phyloP scores from a whole-genome alignment of 2,329 filamentous ascomycete genomes.

The Trichophaea hybrida region DNA sequence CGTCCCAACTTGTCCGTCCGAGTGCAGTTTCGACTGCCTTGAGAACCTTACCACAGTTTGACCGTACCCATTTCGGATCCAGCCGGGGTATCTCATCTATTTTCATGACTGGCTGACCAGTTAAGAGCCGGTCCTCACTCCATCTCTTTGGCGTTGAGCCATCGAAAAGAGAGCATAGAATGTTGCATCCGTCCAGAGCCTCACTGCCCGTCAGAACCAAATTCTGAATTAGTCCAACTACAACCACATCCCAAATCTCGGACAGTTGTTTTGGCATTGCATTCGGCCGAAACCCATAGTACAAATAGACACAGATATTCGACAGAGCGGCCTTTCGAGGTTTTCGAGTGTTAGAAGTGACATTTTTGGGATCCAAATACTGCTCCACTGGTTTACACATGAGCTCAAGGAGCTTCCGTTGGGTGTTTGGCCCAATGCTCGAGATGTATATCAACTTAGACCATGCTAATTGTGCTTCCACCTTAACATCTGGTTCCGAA shows the following conservation, averaged over 20 bases:
- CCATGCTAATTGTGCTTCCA: slow-evolving; percentile 73
- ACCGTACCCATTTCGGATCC: slow-evolving; percentile 76
- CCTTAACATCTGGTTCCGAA: slow-evolving; percentile 52
- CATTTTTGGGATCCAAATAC: slow-evolving; percentile 51
- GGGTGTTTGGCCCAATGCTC: slow-evolving; percentile 46
- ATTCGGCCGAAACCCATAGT: slow-evolving; percentile 65
- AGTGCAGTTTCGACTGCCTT: slow-evolving; percentile 42
- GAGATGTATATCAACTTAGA: slow-evolving; percentile 66
- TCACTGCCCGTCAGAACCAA: slow-evolving; percentile 40
- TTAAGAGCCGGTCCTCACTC: slow-evolving; percentile 57
- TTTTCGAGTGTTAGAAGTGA: slow-evolving; percentile 43
- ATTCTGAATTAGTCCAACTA: slow-evolving; percentile 48
- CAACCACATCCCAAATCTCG: slow-evolving; percentile 61
- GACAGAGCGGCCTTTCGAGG: slow-evolving; percentile 46
- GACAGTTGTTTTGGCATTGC: slow-evolving; percentile 53
- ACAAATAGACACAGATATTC: slow-evolving; percentile 65
- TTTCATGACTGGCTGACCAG: slow-evolving; percentile 41
- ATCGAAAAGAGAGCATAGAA: slow-evolving; percentile 61
- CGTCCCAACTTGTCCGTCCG: slow-evolving; percentile 37
- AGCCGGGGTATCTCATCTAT: slow-evolving; percentile 68
- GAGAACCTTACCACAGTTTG: slow-evolving; percentile 54
- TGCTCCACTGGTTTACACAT: slow-evolving; percentile 54
- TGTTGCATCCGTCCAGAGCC: slow-evolving; percentile 46
- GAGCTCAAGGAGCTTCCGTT: slow-evolving; percentile 43
- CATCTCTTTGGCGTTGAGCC: slow-evolving; percentile 43